Evolutionary conservation across 1,284 basidiomycete species (phyloP), one percentile per base, ranked within the genome.

Genomic region (Tranzscheliella williamsii): DNA sequence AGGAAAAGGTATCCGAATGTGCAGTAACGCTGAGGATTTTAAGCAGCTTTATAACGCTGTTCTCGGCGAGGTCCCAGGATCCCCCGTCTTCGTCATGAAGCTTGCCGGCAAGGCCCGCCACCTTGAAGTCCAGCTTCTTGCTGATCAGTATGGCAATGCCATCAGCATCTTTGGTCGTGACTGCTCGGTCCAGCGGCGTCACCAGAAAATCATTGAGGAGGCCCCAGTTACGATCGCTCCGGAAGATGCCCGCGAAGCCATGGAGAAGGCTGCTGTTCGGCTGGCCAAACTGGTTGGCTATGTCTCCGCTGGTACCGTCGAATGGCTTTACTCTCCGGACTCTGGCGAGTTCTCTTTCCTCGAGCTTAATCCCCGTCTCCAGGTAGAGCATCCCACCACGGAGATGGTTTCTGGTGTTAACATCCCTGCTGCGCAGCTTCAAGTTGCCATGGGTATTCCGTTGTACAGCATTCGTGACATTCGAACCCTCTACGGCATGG

Each of bases 201-300:
- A 99, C 81, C 95, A 99, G 80, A 99, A 99, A 83, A 99, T 99
- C 70, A 99, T 99, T 55, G 95, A 99, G 81, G 95, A 99, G 80
- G 95, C 95, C 8, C 95, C 95, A 21, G 94, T 99, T 40, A 97
- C 94, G 17, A 97, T 98, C 65, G 95, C 95, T 31, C 64, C 69
- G 27, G 67, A 73, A 35, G 16, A 87, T 86, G 72, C 87, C 85
- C 39, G 87, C 87, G 35, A 93, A 85, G 82, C 92, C 79, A 98
- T 98, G 95, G 95, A 98, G 79, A 91, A 92, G 71, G 92, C 95
- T 12, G 95, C 95, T 27, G 95, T 99, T 35, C 87, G 95, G 73
- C 84, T 98, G 20, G 92, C 94, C 35, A 98, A 96, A 80, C 86
- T 98, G 29, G 95, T 99, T 52, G 95, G 95, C 38, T 99, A 99